Base-by-base conservation (phyloP, 345 rosid species). In the Pseudoturritis turrita region DNA sequence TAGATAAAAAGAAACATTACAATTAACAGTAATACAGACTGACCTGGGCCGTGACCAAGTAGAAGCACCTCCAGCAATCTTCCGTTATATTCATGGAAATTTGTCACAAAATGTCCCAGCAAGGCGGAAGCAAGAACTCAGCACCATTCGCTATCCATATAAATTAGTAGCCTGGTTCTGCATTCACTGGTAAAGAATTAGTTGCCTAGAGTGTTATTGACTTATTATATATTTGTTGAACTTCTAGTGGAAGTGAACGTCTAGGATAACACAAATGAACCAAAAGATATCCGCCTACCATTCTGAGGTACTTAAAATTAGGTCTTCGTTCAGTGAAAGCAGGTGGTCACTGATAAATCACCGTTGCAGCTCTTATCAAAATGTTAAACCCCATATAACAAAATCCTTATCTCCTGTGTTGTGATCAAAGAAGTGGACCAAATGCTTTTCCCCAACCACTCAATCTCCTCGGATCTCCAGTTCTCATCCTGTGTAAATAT, bases 311-410 rank as follows among this genome's bases (percentile, higher is more conserved):
- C 78, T 78, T 86, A 77, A 83, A 81, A 58, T 82, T 78, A 12
- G 86, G 86, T 70, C 70, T 84, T 73, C 68, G 67, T 76, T 85
- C 88, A 66, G 58, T 7, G 57, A 88, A 90, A 11, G 77, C 81
- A 0, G 90, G 86, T 39, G 87, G 80, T 69, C 81, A 68, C 68
- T 79, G 81, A 75, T 77, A 86, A 31, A 83, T 82, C 6, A 88
- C 79, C 0, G 96, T 77, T 36, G 96, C 96, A 57, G 86, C 83
- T 80, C 73, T 82, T 31, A 86, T 86, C 85, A 90, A 61, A 55
- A 88, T 74, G 96, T 90, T 73, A 90, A 75, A 45, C 89, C 92
- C 91, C 87, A 88, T 74, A 85, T 85, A 71, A 83, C 28, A 44
- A 76, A 83, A 76, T 77, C 81, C 17, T 81, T 68, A 51, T 78